Base-by-base conservation (phyloP, 2,329 filamentous ascomycete genomes). In the Dactylellina haptotyla region DNA sequence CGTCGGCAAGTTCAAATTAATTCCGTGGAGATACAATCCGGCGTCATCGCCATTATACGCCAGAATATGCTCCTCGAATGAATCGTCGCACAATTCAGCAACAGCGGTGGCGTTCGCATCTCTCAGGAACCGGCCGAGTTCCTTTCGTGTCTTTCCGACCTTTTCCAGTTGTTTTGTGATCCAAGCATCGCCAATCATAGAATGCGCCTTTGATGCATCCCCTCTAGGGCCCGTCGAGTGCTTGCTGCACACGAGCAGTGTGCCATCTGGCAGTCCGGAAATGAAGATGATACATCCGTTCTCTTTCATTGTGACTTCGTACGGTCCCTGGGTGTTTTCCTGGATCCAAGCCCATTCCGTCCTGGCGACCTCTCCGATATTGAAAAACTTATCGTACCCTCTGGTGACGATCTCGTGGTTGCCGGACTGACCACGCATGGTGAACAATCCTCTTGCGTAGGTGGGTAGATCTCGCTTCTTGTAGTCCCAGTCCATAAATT, bases 201-300 rank as follows among this genome's bases (percentile, higher is more conserved):
- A 92, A 83, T 99, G 95, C 81, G 92, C 97, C 66, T 90, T 76
- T 28, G 88, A 85, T 3, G 84, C 82, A 79, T 96, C 92, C 20
- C 81, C 82, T n/a, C 94, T 87, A 23, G 87, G 84, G 4, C 95
- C 95, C 0, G 93, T 98, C 0, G 95, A 98, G 81, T 99, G 95
- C 80, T 99, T 99, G 85, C 94, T 98, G 86, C 94, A 98, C n/a
- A 99, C 93, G 5, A 99, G 84, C 8, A 99, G 84, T 1, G 91
- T 92, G 34, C 88, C 93, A 78, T 97, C 93, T 78, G 96, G 91
- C 20, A 99, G 84, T 12, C 93, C 95, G 14, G 93, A 90, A 46
- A 99, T 88, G 83, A 99, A 99, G 77, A 99, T 97, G 81, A 99
- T 99, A 81, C 95, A 99, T n/a, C 95, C 95, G 79, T 99, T 99